These are phyloP conservation scores for Pseudocercospora cruenta DNA, from an alignment of 2,329 filamentous ascomycete genomes.

Conservation along the genomic window DNA sequence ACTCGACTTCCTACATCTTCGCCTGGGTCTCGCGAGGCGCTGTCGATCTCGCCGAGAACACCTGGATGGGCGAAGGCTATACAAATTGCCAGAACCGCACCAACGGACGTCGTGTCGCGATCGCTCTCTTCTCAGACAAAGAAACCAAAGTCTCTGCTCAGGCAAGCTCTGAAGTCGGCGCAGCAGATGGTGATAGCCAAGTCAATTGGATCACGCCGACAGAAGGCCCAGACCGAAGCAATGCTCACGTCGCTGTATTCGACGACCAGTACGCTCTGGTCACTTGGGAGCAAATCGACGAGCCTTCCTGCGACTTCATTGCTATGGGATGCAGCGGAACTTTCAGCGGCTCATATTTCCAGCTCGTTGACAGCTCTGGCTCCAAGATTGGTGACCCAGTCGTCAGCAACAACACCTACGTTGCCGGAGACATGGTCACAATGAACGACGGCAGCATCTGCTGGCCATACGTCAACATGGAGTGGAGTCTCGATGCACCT, in stretches of 20 bases:
- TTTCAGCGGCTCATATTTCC: constrained; percentile 63
- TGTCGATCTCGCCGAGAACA: constrained; percentile 57
- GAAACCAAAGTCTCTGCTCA: constrained; percentile 58
- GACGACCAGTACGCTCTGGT: constrained; percentile 58
- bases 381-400: constrained; percentile 57
- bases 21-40: constrained; percentile 66
- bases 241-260: constrained; percentile 62
- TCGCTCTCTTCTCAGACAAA: constrained; percentile 62
- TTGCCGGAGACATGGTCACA: constrained; percentile 66
- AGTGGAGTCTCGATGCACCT: constrained; percentile 51
- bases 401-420: constrained; percentile 57
- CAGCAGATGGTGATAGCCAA: constrained; percentile 59
- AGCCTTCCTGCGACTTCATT: constrained; percentile 59
- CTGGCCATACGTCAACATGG: constrained; percentile 64
- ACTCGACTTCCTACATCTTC: constrained; percentile 60
- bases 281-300: constrained; percentile 64
- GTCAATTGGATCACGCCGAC: constrained; percentile 61
- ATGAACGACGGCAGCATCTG: constrained; percentile 62
- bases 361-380: constrained; percentile 58
- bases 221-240: constrained; percentile 56
- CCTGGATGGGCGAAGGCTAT: constrained; percentile 62
- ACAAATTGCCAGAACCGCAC: constrained; percentile 58
- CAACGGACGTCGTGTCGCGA: constrained; percentile 62
- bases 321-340: constrained; percentile 64
- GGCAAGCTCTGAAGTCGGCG: constrained; percentile 59